These are phyloP conservation scores for Torulaspora franciscae DNA, from an alignment of 805 yeast genomes.

Conservation along the genomic window DNA sequence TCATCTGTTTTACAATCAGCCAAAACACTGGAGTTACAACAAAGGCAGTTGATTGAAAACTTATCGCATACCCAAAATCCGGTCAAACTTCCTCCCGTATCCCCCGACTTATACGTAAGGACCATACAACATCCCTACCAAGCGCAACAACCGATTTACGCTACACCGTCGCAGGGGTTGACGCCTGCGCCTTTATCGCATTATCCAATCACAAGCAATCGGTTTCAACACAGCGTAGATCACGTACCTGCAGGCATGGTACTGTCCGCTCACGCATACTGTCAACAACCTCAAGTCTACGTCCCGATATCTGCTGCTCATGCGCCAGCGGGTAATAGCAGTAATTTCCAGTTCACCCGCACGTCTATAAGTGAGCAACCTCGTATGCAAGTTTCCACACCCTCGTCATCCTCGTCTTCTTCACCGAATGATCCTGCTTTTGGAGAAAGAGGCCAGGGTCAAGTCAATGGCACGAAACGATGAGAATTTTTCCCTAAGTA, in stretches of 20 bases:
- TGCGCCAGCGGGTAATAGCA: constrained; percentile 4
- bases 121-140: constrained; percentile 10
- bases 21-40: constrained; percentile 23
- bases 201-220: constrained; percentile 9
- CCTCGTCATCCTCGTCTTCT: constrained; percentile 7
- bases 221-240: constrained; percentile 12
- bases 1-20: constrained; percentile 21
- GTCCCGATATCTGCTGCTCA: constrained; percentile 11
- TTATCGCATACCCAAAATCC: constrained; percentile 10
- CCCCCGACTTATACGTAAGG: constrained; percentile 12
- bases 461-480: constrained; percentile 1
- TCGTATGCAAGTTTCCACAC: constrained; percentile 4
- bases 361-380: constrained; percentile 8
- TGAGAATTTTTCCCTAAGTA: neutral
- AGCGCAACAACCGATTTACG: constrained; percentile 11
- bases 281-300: constrained; percentile 13
- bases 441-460: constrained; percentile 3
- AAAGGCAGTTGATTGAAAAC: constrained; percentile 26
- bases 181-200: constrained; percentile 9
- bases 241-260: constrained; percentile 14
- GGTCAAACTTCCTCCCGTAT: constrained; percentile 12
- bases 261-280: constrained; percentile 14
- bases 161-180: constrained; percentile 11
- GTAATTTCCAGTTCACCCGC: constrained; percentile 5
- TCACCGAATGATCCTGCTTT: constrained; percentile 2